Conservation (phyloP, 495 filamentous ascomycete species). For the Aspergillus campestris region DNA sequence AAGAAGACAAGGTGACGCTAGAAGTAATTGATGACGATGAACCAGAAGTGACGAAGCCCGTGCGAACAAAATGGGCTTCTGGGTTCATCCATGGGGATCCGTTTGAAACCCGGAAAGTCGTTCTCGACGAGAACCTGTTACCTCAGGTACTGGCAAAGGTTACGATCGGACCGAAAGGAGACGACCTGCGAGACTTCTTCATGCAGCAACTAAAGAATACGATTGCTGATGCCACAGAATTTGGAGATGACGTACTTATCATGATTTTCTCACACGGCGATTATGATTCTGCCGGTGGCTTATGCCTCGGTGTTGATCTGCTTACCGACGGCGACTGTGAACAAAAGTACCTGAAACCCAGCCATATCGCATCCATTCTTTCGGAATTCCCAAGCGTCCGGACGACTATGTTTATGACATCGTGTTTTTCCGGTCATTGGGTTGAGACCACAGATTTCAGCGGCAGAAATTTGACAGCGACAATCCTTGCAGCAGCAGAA, state of each 20-base stretch:
- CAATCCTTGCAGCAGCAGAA: constrained; percentile 5
- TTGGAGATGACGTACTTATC: constrained; percentile 3
- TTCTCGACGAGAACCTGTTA: constrained; percentile 3
- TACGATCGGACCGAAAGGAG: constrained; percentile 1
- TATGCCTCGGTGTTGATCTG: neutral
- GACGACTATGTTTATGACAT: constrained; percentile 10
- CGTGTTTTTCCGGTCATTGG: constrained; percentile 12
- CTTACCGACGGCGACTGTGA: neutral
- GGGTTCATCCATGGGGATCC: constrained; percentile 8
- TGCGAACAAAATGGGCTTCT: constrained; percentile 5
- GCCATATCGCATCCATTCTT: constrained; percentile 1
- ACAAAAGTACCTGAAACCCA: neutral
- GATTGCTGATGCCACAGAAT: neutral
- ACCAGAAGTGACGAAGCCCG: neutral
- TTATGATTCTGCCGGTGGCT: constrained; percentile 3
- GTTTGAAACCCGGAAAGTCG: constrained; percentile 5
- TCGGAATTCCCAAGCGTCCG: constrained; percentile 1
- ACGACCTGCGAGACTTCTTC: constrained; percentile 1
- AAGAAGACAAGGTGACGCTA: constrained; percentile 1
- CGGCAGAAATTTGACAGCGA: neutral
- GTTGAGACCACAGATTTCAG: constrained; percentile 7
- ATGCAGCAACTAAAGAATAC: neutral
- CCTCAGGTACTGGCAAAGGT: neutral
- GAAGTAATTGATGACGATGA: neutral
- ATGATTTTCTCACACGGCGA: constrained; percentile 10